These are phyloP conservation scores for Schizosaccharomyces cryophilus DNA, from an alignment of 805 yeast genomes.

Conservation along the genomic window DNA sequence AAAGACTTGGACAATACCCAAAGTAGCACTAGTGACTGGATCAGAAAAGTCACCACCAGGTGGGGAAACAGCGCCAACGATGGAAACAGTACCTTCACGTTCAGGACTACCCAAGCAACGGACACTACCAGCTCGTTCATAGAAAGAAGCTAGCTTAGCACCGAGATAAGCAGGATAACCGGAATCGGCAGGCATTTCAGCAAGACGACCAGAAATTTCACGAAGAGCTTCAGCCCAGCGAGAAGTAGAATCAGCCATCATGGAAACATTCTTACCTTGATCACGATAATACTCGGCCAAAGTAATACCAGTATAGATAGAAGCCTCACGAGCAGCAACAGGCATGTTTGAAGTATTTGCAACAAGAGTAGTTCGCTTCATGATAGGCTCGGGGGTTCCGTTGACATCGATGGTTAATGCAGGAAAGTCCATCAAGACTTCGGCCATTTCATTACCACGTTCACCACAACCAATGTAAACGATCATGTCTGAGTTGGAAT, in stretches of 20 bases:
- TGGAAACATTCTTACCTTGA: constrained; percentile 95
- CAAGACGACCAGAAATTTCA: constrained; percentile 98
- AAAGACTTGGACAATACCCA: constrained; percentile 98
- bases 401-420: constrained; percentile 74
- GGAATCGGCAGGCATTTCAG: constrained; percentile 99
- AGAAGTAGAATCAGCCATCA: constrained; percentile 98
- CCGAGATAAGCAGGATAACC: constrained; percentile 99
- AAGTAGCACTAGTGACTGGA: constrained; percentile 94
- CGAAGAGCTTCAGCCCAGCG: constrained; percentile 99
- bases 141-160: constrained; percentile 94
- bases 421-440: constrained; percentile 98
- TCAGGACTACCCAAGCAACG: constrained; percentile 88
- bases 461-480: constrained; percentile 89
- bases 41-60: constrained; percentile 99
- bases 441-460: constrained; percentile 98
- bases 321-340: constrained; percentile 99
- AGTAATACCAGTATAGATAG: constrained; percentile 96
- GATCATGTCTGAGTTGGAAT: constrained; percentile 89
- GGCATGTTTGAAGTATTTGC: constrained; percentile 99
- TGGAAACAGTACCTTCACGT: constrained; percentile 94
- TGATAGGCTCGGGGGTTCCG: constrained; percentile 92
- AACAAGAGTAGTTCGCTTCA: constrained; percentile 96
- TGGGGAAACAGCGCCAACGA: constrained; percentile 98
- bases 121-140: constrained; percentile 98
- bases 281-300: constrained; percentile 98